These are phyloP conservation scores for Phytophthora palmivora DNA, from an alignment of 352 stramenopile genomes.

Conservation along the genomic window DNA sequence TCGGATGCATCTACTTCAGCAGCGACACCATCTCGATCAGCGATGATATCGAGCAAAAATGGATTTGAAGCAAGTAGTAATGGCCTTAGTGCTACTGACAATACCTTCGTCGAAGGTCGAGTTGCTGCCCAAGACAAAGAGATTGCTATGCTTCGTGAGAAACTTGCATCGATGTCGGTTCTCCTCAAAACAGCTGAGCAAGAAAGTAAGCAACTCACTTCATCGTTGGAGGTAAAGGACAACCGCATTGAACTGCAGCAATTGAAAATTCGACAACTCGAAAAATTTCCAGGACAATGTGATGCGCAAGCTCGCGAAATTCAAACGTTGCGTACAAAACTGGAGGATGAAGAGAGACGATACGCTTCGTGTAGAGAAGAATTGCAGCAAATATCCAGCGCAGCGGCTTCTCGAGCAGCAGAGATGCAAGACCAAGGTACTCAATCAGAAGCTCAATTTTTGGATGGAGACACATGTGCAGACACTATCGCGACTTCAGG, in stretches of 20 bases:
- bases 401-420: conserved; percentile 14
- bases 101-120: conserved; percentile 65
- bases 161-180: conserved; percentile 69
- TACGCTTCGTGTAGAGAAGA: conserved; percentile 55
- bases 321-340: conserved; percentile 45
- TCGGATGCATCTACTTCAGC: conserved; percentile 11
- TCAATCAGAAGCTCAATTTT: conserved; percentile 58
- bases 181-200: conserved; percentile 69
- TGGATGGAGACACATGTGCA: conserved; percentile 13
- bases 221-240: conserved; percentile 79
- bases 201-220: conserved; percentile 61
- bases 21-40: conserved; percentile 19
- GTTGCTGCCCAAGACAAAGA: conserved; percentile 72
- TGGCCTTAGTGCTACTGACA: conserved; percentile 7
- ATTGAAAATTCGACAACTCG: conserved; percentile 65
- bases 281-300: conserved; percentile 63
- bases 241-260: conserved; percentile 77
- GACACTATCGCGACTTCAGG: conserved; percentile 12
- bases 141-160: conserved; percentile 75
- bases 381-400: conserved; percentile 35
- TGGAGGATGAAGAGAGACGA: conserved; percentile 58
- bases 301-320: conserved; percentile 57
- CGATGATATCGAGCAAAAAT: conserved; percentile 19
- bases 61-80: conserved; percentile 19
- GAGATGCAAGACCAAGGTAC: conserved; percentile 40